These are phyloP conservation scores for Auxenochlorella pyrenoidosa DNA, from an alignment of 139 green algal species.

Conservation along the genomic window DNA sequence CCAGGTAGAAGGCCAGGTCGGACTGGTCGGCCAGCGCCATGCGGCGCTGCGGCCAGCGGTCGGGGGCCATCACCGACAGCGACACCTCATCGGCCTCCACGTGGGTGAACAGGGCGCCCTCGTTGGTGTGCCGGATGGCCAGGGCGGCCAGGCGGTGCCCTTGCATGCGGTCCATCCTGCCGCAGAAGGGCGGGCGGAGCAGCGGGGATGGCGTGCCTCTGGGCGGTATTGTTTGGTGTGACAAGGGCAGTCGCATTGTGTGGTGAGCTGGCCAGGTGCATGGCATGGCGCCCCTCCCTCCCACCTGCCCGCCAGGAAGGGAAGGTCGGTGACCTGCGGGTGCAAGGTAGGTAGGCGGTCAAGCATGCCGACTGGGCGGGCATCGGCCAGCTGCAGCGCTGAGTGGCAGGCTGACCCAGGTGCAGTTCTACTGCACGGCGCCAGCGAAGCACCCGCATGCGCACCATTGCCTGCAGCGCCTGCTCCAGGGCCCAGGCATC, in stretches of 20 bases:
- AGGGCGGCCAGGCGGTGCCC: background rate
- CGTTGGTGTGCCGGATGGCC: conserved; percentile 5
- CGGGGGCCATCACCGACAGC: background rate
- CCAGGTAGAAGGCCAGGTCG: conserved; percentile 10
- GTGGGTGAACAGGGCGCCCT: background rate
- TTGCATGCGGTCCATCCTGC: background rate
- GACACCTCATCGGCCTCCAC: background rate
- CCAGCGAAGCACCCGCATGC: too few species aligned
- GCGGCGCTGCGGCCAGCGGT: background rate
- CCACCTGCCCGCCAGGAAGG: conserved; percentile 19
- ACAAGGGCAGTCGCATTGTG: too few species aligned
- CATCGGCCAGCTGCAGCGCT: too few species aligned
- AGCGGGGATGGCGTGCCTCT: too few species aligned
- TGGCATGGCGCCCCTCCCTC: background rate
- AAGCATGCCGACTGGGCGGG: too few species aligned
- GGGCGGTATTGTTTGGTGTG: too few species aligned
- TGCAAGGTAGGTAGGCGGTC: too few species aligned
- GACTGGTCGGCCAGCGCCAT: background rate
- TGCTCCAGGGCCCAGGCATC: background rate
- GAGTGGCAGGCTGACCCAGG: too few species aligned
- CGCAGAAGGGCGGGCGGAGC: background rate
- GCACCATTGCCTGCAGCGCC: background rate
- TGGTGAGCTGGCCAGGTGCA: too few species aligned
- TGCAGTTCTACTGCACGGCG: too few species aligned
- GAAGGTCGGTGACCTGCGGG: conserved; percentile 7